Base-by-base conservation (phyloP, 371 early-diverging fungal genomes). In the Circinella umbellata region DNA sequence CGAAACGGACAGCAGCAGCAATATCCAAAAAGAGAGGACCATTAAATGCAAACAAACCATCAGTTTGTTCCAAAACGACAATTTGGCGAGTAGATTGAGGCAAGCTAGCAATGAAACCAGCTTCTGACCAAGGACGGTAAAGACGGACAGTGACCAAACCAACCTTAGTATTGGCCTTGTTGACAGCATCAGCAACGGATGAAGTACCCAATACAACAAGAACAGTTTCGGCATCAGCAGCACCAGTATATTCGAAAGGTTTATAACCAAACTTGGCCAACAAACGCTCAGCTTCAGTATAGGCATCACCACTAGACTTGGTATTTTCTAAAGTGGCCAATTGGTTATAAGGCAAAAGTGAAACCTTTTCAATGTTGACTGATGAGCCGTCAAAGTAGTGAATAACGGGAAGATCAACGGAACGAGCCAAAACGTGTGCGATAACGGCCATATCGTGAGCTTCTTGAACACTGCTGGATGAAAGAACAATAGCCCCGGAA, bases 181-280 rank as follows among this genome's bases (percentile, higher is more conserved):
- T 63, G 46, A 88, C 85, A 14, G 90, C 86, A 53, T 75, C 68
- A 39, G 83, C 71, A 54, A 83, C 77, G 17, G 82, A 63, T 20
- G 71, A 47, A 34, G 91, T 84, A 49, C 91, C 92, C 65, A 94
- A 74, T 14, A 92, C 78, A 4, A 95, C 90, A 69, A 95, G 82
- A 17, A 95, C 91, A 11, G 89, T 86, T 71, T 92, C 89, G 10
- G 97, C 91, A 71, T 86, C 76, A 7, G 70, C 57, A 62, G 86
- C 82, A 63, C 96, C 96, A 71, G 82, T 69, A 82, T 95, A 96
- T 78, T 94, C 95, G 75, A 96, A 91, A 34, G 88, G 81, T 71
- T 86, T 77, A 83, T 94, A 94, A 34, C 82, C 76, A 63, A 92
- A 81, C 63, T 79, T 83, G 47, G 74, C 78, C 61, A 92, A 82